phyloP scores from a whole-genome alignment of 2,329 filamentous ascomycete species.

The Colletotrichum sp. region DNA sequence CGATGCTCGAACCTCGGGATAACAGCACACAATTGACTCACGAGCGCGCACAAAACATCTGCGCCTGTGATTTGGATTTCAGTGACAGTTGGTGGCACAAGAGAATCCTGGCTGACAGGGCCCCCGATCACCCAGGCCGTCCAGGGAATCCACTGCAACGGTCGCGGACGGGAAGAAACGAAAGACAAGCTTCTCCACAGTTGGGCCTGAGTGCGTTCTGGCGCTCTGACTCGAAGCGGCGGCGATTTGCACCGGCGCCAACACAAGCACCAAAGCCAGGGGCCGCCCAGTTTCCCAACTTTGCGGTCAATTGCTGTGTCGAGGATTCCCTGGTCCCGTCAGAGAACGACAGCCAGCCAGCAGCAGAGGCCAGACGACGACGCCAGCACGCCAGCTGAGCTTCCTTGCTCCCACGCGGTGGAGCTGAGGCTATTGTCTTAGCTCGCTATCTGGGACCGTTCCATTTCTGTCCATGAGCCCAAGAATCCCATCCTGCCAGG shows the following conservation, averaged over 20 bases:
- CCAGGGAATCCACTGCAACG: conserved; percentile 11
- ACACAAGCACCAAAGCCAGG: neutral
- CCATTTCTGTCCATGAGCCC: neutral
- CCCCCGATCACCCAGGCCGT: neutral
- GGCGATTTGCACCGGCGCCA: conserved; percentile 20
- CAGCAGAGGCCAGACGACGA: neutral
- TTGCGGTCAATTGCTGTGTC: conserved; percentile 6
- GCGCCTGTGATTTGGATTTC: neutral
- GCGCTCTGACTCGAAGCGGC: conserved; percentile 19
- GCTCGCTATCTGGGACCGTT: neutral
- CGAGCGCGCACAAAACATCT: neutral
- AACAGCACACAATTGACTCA: neutral
- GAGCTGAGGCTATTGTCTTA: conserved; percentile 1
- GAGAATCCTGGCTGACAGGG: neutral
- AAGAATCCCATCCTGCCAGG: neutral
- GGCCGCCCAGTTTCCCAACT: neutral
- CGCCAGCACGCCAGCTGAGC: conserved; percentile 7
- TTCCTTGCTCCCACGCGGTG: conserved; percentile 13
- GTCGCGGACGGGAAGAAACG: conserved; percentile 22
- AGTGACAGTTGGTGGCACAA: neutral
- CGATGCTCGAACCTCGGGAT: neutral
- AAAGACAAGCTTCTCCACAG: conserved; percentile 33
- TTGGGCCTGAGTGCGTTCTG: conserved; percentile 40
- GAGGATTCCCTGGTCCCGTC: neutral
- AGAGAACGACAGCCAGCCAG: conserved; percentile 3